These are phyloP conservation scores for Miscanthus lutarioriparius DNA, from an alignment of 176 grass and related monocot genomes.

Conservation along the genomic window DNA sequence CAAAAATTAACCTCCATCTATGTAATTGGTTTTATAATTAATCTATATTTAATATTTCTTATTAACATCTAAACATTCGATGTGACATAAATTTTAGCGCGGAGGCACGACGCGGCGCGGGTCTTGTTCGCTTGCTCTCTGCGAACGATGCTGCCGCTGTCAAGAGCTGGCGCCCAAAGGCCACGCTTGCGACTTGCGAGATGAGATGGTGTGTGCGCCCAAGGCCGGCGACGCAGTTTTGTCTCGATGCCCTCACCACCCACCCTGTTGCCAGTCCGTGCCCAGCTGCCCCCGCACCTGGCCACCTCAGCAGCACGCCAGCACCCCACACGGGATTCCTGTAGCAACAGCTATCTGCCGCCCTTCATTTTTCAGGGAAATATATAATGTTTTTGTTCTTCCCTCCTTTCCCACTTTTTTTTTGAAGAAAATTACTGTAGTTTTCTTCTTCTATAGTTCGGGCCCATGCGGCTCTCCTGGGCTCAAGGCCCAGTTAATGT, in stretches of 20 bases:
- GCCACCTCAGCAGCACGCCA: neutral
- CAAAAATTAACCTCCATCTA: too few species aligned
- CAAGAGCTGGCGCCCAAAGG: neutral
- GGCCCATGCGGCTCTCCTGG: too few species aligned
- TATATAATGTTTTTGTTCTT: neutral
- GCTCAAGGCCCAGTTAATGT: neutral
- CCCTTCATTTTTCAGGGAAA: neutral
- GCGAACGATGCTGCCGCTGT: neutral
- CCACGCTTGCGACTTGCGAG: too few species aligned
- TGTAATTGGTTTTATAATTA: too few species aligned
- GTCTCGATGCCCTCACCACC: too few species aligned
- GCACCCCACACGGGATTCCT: neutral
- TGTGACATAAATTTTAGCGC: too few species aligned
- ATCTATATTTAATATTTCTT: too few species aligned
- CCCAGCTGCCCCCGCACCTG: neutral
- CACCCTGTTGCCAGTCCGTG: neutral
- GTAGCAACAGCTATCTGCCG: neutral
- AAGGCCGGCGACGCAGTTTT: too few species aligned
- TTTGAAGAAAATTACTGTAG: neutral
- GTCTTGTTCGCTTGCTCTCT: too few species aligned
- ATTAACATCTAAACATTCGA: too few species aligned
- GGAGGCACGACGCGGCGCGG: neutral
- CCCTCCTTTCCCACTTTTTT: neutral
- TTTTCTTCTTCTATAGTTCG: too few species aligned
- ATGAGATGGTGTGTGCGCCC: too few species aligned